These are phyloP conservation scores for Parathielavia appendiculata DNA, from an alignment of 495 filamentous ascomycete species.

Conservation along the genomic window DNA sequence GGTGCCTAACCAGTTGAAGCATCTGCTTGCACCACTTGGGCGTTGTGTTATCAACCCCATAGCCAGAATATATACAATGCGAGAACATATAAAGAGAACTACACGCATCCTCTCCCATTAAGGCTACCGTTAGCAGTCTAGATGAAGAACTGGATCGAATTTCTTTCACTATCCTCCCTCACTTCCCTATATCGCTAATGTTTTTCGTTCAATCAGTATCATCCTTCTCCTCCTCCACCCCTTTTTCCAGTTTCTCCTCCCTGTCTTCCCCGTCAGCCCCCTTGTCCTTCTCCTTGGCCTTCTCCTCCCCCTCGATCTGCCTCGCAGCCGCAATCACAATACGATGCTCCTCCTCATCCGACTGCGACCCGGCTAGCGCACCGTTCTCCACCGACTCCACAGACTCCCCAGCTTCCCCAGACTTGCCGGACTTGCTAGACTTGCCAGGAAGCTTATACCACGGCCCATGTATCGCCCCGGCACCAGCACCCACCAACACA, in stretches of 20 bases:
- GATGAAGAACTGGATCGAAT: too few relatives aligned
- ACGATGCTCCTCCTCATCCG: not conserved
- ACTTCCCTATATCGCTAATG: too few relatives aligned
- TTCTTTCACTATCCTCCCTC: too few relatives aligned
- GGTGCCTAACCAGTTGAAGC: too few relatives aligned
- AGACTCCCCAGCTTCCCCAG: not conserved
- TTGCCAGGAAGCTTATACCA: not conserved
- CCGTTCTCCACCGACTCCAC: not conserved
- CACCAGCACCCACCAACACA: not conserved
- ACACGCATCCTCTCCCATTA: too few relatives aligned
- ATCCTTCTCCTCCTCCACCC: not conserved
- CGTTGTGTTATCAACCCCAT: too few relatives aligned
- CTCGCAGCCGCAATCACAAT: not conserved
- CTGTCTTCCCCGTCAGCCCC: not conserved
- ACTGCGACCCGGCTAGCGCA: not conserved
- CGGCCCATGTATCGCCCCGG: not conserved
- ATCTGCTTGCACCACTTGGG: too few relatives aligned
- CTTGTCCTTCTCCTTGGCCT: not conserved
- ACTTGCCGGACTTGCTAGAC: too few relatives aligned
- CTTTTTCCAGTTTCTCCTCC: not conserved
- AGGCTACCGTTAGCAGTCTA: too few relatives aligned
- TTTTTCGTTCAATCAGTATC: too few relatives aligned
- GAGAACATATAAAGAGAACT: too few relatives aligned
- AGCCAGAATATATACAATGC: too few relatives aligned
- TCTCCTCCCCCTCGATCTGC: not conserved